Percentiles rank a stretch among this genome's conserved stretches.
Evolutionary conservation across 768 basidiomycete species (phyloP).

Genomic region (Mycena galopus): DNA sequence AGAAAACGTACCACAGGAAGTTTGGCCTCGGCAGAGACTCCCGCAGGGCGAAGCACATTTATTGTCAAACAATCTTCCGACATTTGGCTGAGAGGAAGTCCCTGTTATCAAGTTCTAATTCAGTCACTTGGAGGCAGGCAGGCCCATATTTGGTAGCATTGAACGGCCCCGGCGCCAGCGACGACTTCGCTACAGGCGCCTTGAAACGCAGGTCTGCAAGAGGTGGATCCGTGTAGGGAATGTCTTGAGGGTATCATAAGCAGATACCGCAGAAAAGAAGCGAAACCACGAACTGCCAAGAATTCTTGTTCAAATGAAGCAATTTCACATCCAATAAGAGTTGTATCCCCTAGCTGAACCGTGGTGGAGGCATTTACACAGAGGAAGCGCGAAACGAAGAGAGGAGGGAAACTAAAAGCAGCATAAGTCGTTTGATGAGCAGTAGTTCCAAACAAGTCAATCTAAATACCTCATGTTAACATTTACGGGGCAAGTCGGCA

Average conservation of each 20-base stretch:
- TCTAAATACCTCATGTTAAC: no score
- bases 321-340: constrained; percentile 5
- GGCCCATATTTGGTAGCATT: neutral
- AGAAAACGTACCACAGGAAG: neutral
- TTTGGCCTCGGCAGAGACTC: neutral
- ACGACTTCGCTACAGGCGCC: neutral
- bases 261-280: neutral
- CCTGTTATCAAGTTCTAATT: constrained; percentile 11
- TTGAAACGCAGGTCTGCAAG: neutral
- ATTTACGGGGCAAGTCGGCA: no score
- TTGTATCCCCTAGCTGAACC: neutral
- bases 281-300: neutral
- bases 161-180: neutral
- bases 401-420: neutral
- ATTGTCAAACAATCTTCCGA: constrained; percentile 19
- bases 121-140: neutral
- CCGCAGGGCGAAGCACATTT: neutral
- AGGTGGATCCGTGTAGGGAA: neutral
- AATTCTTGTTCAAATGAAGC: constrained; percentile 7
- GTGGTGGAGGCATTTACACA: neutral
- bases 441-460: no score
- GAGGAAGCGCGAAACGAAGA: neutral
- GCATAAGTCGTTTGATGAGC: no score
- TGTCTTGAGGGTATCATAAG: neutral
- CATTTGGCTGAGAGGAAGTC: constrained; percentile 1